Evolutionary conservation across 257 asterid genomes (phyloP).

Genomic region (Scutellaria barbata): DNA sequence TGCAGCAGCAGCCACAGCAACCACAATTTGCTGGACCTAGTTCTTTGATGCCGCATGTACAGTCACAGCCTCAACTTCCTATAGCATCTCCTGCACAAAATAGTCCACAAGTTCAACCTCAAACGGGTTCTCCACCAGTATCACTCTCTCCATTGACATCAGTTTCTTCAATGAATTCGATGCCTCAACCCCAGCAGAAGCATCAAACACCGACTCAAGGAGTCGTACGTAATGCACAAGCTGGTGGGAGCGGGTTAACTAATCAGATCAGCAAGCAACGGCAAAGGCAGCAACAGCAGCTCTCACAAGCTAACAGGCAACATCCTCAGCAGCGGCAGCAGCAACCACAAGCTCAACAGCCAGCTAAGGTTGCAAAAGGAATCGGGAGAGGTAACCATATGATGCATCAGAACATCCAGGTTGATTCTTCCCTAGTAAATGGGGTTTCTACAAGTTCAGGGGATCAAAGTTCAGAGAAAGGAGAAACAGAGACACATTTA

Average conservation of each 20-base stretch:
- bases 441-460: constrained; percentile 62
- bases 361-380: constrained; percentile 69
- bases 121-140: constrained; percentile 52
- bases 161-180: constrained; percentile 55
- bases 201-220: constrained; percentile 65
- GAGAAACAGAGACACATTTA: constrained; percentile 44
- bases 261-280: constrained; percentile 44
- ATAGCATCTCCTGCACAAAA: constrained; percentile 63
- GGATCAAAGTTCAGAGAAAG: constrained; percentile 49
- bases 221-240: constrained; percentile 57
- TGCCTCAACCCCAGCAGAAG: constrained; percentile 69
- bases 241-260: constrained; percentile 53
- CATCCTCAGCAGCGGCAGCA: constrained; percentile 70
- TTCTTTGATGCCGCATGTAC: constrained; percentile 66
- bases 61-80: constrained; percentile 68
- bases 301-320: constrained; percentile 50
- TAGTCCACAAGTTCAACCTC: constrained; percentile 60
- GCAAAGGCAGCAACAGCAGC: constrained; percentile 47
- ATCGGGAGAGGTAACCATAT: constrained; percentile 65
- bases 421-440: constrained; percentile 57
- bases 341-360: constrained; percentile 59
- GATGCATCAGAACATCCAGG: constrained; percentile 61
- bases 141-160: constrained; percentile 58
- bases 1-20: constrained; percentile 32
- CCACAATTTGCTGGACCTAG: constrained; percentile 56